Evolutionary conservation across 2,329 filamentous ascomycete species (phyloP), one percentile per base, ranked within the genome.

Genomic region (Fusarium nodosum): DNA sequence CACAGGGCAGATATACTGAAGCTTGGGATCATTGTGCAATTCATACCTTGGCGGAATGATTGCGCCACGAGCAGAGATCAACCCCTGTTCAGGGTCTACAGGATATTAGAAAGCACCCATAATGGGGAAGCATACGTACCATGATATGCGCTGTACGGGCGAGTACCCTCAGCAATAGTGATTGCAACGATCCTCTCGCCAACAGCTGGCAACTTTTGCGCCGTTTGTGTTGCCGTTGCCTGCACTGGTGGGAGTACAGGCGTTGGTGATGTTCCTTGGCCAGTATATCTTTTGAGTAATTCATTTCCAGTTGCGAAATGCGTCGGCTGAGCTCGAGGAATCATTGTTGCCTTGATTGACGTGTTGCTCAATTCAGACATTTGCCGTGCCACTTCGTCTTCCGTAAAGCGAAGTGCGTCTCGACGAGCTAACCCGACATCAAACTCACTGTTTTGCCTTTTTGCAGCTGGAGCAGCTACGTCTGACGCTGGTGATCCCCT

Each of bases 1-100:
- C 5, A 82, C 74, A 7, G 81, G 79, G 38, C 81, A 83, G 18
- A 81, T 65, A 53, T 69, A 82, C 0, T 72, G 77, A 36, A 51
- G 57, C 0, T 60, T 26, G 1, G 68, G 65, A 42, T 77, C 59
- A 9, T 66, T 47, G 24, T 76, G 68, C 5, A 75, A 45, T 41
- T 71, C 58, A 56, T 82, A 82, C 7, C 68, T 70, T 4, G 69
- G 62, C 1, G 81, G 81, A 34, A 81, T 59, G 13, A 81, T 36
- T 22, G 71, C 74, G 7, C 81, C 80, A 7, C 72, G 68, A 12
- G 56, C 64, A 16, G 56, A 59, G 10, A 66, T 36, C 4, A 7
- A 7, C 9, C 9, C 33, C 6, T 68, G 66, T 5, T 65, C 28
- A 9, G 61, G 39, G 4, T 13, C 75, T 75, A 18, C 6, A 7